Percentiles rank a stretch among this genome's conserved stretches.
Evolutionary conservation across 164 flowering plant species (phyloP).

Genomic region (Platanus orientalis): DNA sequence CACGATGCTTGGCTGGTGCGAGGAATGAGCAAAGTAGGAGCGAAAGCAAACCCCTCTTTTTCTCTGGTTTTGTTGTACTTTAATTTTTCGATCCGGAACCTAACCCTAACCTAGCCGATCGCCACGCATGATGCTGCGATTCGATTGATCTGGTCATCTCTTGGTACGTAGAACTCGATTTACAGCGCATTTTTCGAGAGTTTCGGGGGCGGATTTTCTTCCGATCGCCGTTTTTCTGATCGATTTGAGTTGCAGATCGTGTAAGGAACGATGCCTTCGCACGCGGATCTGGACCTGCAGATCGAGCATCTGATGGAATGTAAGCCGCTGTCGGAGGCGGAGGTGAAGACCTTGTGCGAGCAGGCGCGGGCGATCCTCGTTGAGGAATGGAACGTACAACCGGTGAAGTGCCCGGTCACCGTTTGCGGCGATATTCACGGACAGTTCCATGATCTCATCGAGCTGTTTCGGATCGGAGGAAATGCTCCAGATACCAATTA

Average conservation of each 20-base stretch:
- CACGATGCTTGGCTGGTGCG: neutral
- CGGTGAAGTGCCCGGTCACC: constrained; percentile 70
- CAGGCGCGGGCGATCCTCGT: constrained; percentile 76
- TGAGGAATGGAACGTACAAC: constrained; percentile 89
- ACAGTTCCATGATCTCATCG: constrained; percentile 68
- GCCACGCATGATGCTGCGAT: neutral
- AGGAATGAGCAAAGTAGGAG: constrained; percentile 8
- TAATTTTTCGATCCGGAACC: constrained; percentile 2
- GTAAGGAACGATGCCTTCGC: constrained; percentile 57
- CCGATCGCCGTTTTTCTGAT: constrained; percentile 5
- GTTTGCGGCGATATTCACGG: constrained; percentile 78
- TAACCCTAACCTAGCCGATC: neutral
- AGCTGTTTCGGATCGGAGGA: constrained; percentile 71
- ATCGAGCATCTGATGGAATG: constrained; percentile 90
- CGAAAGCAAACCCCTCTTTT: neutral
- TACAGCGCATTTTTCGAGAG: neutral
- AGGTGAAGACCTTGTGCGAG: constrained; percentile 79
- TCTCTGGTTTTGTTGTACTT: neutral
- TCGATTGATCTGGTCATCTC: constrained; percentile 1
- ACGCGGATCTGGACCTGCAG: constrained; percentile 83
- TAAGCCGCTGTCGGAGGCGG: constrained; percentile 66
- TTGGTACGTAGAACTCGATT: neutral
- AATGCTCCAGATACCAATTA: constrained; percentile 84
- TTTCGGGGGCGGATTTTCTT: neutral
- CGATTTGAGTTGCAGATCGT: constrained; percentile 15